Conservation (phyloP, 1,139 yeast species). For the Yamadazyma taylorii region DNA sequence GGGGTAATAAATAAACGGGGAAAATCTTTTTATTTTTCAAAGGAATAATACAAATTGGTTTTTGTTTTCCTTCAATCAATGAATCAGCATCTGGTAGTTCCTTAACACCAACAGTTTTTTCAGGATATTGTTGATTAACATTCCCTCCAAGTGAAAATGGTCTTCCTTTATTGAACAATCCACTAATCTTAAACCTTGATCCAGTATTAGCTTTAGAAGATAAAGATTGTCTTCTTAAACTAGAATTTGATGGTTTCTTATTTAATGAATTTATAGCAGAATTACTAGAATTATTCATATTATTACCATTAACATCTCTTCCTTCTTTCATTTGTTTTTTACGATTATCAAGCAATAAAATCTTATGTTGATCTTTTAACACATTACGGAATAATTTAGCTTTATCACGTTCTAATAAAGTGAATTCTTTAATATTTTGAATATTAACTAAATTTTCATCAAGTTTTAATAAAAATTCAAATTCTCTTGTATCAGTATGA, state of each 20-base stretch:
- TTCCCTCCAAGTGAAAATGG: slow-evolving; percentile 25
- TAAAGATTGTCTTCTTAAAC: slow-evolving; percentile 41
- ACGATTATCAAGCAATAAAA: slow-evolving; percentile 35
- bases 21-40: slow-evolving; percentile 52
- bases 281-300: slow-evolving; percentile 1
- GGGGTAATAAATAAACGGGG: slow-evolving; percentile 54
- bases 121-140: slow-evolving; percentile 31
- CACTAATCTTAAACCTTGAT: slow-evolving; percentile 46
- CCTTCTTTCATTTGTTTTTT: slow-evolving; percentile 30
- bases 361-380: slow-evolving; percentile 35
- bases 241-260: slow-evolving; percentile 35
- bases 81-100: slow-evolving; percentile 60
- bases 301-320: slow-evolving; percentile 5
- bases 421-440: slow-evolving; percentile 29
- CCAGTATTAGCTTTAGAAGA: slow-evolving; percentile 37
- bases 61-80: slow-evolving; percentile 46
- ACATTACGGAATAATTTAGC: slow-evolving; percentile 31
- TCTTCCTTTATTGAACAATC: slow-evolving; percentile 40
- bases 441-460: slow-evolving; percentile 37
- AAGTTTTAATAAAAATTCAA: slow-evolving; percentile 45
- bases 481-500: slow-evolving; percentile 43
- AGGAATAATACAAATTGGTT: slow-evolving; percentile 58
- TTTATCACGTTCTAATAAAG: slow-evolving; percentile 28
- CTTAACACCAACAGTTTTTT: slow-evolving; percentile 48
- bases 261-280: slow-evolving; percentile 16